Evolutionary conservation across 306 rosid species (phyloP).

Genomic region (Echinosophora koreensis): DNA sequence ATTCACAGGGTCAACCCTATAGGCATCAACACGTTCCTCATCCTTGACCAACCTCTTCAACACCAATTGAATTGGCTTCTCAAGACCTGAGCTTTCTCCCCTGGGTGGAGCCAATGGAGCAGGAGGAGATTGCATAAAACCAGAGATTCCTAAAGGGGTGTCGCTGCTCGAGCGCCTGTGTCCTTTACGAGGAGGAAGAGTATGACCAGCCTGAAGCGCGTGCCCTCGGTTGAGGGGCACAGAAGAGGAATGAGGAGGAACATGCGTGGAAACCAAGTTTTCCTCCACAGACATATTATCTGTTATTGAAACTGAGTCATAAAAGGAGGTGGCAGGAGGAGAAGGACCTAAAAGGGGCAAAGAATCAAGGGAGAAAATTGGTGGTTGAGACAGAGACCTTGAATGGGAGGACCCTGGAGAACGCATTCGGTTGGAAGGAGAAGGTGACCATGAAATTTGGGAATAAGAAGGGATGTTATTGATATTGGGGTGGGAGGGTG

Average conservation of each 20-base stretch:
- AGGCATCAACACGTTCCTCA: slow-evolving; percentile 23
- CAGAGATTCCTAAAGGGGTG: slow-evolving; percentile 64
- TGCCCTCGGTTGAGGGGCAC: slow-evolving; percentile 43
- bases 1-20: slow-evolving; percentile 39
- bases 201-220: slow-evolving; percentile 46
- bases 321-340: slow-evolving; percentile 43
- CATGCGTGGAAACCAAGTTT: slow-evolving; percentile 30
- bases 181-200: slow-evolving; percentile 70
- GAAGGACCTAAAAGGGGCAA: slow-evolving; percentile 69
- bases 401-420: slow-evolving; percentile 59
- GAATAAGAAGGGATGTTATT: slow-evolving; percentile 40
- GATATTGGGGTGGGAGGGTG: slow-evolving; percentile 64
- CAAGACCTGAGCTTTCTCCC: slow-evolving; percentile 44
- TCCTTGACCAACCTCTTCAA: slow-evolving; percentile 48
- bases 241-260: slow-evolving; percentile 19
- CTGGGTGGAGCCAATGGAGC: slow-evolving; percentile 56
- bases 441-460: slow-evolving; percentile 43
- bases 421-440: slow-evolving; percentile 51
- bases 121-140: slow-evolving; percentile 58
- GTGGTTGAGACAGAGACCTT: slow-evolving; percentile 67
- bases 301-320: slow-evolving; percentile 44
- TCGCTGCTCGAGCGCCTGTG: slow-evolving; percentile 74
- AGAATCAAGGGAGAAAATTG: slow-evolving; percentile 53
- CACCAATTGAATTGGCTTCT: slow-evolving; percentile 55
- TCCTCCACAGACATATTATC: slow-evolving; percentile 58